Conservation (phyloP, 2,329 filamentous ascomycete genomes). For the Emericellopsis cladophorae region DNA sequence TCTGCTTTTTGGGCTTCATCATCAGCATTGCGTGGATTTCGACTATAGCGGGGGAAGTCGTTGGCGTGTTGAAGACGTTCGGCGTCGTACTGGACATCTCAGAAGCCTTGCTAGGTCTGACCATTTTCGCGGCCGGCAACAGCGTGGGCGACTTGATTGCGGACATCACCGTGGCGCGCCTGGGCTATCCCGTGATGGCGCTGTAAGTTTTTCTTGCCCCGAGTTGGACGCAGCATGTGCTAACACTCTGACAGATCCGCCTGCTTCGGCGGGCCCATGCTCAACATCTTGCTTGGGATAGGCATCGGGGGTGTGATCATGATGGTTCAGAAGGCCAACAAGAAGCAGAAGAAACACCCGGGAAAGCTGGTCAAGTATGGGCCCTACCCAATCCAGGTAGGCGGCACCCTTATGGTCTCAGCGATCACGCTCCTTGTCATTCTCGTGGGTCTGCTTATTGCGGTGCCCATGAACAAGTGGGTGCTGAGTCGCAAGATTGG, state of each 20-base stretch:
- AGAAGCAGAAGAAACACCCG: constrained; percentile 55
- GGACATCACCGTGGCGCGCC: constrained; percentile 82
- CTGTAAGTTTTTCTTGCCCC: constrained; percentile 29
- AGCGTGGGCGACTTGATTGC: constrained; percentile 89
- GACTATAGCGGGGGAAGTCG: constrained; percentile 88
- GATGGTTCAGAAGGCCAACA: constrained; percentile 58
- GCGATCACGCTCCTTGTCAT: constrained; percentile 75
- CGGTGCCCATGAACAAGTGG: constrained; percentile 80
- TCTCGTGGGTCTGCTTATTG: constrained; percentile 62
- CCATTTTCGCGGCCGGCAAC: constrained; percentile 93
- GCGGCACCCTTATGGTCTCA: constrained; percentile 73
- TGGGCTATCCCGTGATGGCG: constrained; percentile 96
- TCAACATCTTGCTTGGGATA: constrained; percentile 91
- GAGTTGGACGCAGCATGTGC: constrained; percentile 3
- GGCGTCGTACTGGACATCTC: constrained; percentile 88
- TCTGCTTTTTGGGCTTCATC: constrained; percentile 82
- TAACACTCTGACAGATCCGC: constrained; percentile 45
- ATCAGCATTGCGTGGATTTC: constrained; percentile 95
- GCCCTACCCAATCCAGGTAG: constrained; percentile 74
- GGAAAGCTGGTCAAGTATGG: constrained; percentile 51
- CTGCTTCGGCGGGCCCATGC: constrained; percentile 96
- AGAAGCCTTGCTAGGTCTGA: constrained; percentile 87
- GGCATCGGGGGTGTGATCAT: constrained; percentile 87
- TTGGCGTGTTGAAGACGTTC: constrained; percentile 84
- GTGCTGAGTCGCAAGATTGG: constrained; percentile 74